Conservation (phyloP, 192 early-diverging fungal genomes). For the Linderina pennispora region DNA sequence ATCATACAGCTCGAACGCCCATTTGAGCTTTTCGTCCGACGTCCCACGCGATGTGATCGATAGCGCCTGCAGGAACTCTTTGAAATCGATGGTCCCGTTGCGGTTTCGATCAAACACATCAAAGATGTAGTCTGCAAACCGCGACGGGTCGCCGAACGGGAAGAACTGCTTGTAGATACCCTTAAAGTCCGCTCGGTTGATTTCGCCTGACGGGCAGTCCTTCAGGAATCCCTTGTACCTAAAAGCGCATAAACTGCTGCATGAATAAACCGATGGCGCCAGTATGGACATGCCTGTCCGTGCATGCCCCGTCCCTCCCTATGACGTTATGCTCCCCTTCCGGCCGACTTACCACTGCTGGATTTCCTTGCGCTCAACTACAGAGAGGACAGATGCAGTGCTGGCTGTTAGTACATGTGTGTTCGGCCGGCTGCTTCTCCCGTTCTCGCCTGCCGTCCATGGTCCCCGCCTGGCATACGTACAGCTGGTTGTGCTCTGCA, state of each 20-base stretch:
- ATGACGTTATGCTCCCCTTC: too few relatives aligned
- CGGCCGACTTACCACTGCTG: too few relatives aligned
- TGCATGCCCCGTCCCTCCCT: background rate
- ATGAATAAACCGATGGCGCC: background rate
- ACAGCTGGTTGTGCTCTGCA: constrained; percentile 79
- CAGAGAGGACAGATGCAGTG: constrained; percentile 36
- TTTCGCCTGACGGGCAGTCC: constrained; percentile 81
- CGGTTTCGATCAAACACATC: constrained; percentile 87
- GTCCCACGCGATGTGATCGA: constrained; percentile 78
- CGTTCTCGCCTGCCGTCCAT: too few relatives aligned
- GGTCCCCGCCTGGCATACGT: too few relatives aligned
- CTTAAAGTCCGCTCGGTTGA: constrained; percentile 81
- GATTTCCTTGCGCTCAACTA: constrained; percentile 87
- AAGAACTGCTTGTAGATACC: constrained; percentile 96
- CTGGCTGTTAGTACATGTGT: background rate
- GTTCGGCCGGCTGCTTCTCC: too few relatives aligned
- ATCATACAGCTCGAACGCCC: constrained; percentile 88
- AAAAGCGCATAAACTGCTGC: too few relatives aligned
- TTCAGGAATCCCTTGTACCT: constrained; percentile 93
- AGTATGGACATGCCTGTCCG: too few relatives aligned
- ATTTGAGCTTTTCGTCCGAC: constrained; percentile 80
- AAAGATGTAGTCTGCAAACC: constrained; percentile 88
- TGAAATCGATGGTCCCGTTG: constrained; percentile 86
- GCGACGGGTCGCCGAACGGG: constrained; percentile 90
- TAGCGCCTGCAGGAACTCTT: constrained; percentile 84